Base-by-base conservation (phyloP, 768 basidiomycete species). In the Trametopsis cervina region DNA sequence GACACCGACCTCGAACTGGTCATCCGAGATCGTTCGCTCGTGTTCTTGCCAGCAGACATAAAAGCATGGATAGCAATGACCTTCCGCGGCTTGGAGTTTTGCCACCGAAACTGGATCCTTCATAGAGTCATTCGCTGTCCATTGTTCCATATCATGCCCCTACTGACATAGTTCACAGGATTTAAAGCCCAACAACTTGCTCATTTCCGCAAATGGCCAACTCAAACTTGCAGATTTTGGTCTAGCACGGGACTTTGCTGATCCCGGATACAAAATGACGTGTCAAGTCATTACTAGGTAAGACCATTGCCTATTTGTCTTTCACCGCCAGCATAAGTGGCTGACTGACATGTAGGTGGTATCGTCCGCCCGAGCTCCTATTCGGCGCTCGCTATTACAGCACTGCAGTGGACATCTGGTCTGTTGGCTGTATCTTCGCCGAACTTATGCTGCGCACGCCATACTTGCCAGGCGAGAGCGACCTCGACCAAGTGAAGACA, bases 41-140 rank as follows among this genome's bases (percentile, higher is more conserved):
- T 97, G 20, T 97, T 99, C 63, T 73, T 93, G 25, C 88, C 90
- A 3, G 90, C 89, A 1, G 96, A 99, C 64, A 93, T 97, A 69
- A 99, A 99, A 66, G 85, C 87, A 54, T 99, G 96, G 95, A 90
- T 96, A 80, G 88, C 89, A 10, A 98, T 98, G 96, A 93, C 89
- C 0, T 82, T 98, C 60, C 82, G 93, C 35, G 96, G 96, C 2
- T 74, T 99, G n/a, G 96, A 98, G 66, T 98, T 96, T 64, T 97
- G 96, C 57, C 96, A 99, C 62, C 72, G 94, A 44, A 94, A 93
- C 64, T 94, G 84, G 58, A 78, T 98, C 47, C 72, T 99, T 20
- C 96, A 99, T 67, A 79, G 96, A 46, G 95, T 96, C 63, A 54
- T 77, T 63, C 1, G 15, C 35, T n/a, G 6, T 41, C 24, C 40